Evolutionary conservation across 129 eudicot genomes (phyloP).

Genomic region (Oenanthe sinensis): DNA sequence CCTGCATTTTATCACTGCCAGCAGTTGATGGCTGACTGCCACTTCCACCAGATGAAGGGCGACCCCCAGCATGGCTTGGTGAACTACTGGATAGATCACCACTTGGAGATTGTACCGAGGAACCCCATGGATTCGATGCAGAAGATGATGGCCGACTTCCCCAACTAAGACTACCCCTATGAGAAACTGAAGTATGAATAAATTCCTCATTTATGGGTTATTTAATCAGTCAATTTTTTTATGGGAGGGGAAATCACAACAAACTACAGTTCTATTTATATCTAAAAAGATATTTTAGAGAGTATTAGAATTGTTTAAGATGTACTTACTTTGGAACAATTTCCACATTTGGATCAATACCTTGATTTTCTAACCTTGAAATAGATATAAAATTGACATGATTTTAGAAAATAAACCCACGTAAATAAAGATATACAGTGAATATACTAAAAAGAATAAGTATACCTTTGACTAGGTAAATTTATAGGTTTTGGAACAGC

Average conservation of each 20-base stretch:
- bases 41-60: slow-evolving; percentile 91
- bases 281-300: background rate
- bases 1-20: slow-evolving; percentile 79
- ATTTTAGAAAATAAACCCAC: slow-evolving; percentile 14
- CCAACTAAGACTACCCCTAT: slow-evolving; percentile 92
- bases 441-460: slow-evolving; percentile 11
- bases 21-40: slow-evolving; percentile 96
- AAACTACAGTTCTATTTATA: background rate
- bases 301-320: background rate
- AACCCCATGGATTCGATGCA: slow-evolving; percentile 78
- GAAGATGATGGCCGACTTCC: slow-evolving; percentile 84
- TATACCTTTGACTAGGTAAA: slow-evolving; percentile 92
- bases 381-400: slow-evolving; percentile 3
- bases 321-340: slow-evolving; percentile 94
- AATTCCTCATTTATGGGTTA: background rate
- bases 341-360: slow-evolving; percentile 89
- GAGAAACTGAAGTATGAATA: slow-evolving; percentile 11
- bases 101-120: slow-evolving; percentile 60
- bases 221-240: background rate
- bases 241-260: background rate
- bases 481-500: slow-evolving; percentile 95
- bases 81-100: slow-evolving; percentile 51
- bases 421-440: background rate
- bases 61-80: slow-evolving; percentile 61
- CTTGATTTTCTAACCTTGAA: slow-evolving; percentile 94